Evolutionary conservation across 2,329 filamentous ascomycete species (phyloP), one percentile per base, ranked within the genome.

Genomic region (Sarocladiaceae sp.): DNA sequence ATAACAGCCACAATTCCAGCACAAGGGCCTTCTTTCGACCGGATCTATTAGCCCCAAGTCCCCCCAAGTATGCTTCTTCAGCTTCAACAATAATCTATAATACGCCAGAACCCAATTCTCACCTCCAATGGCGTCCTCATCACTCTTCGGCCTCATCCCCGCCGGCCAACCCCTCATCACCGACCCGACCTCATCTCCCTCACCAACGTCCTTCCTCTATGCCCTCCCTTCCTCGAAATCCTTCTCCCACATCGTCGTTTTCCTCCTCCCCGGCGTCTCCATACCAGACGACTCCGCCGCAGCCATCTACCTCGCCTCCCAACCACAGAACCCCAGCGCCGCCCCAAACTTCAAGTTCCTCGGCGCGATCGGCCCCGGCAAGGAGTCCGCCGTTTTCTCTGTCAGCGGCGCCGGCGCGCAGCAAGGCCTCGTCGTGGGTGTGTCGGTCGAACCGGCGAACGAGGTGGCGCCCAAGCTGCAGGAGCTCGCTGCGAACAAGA

Each of bases 311-410:
- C 77, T 95, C 39, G 84, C 71, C 43, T 70, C 90, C 3, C 48
- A 68, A 46, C 32, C 60, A 65, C 44, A 63, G 53, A 61, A 69
- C 40, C 60, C 68, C 24, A 52, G 59, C 5, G 62, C 64, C 1
- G 61, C 65, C 12, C 68, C 75, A 1, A 78, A 83, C 37, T 95
- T 95, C 68, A 81, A 76, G 48, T 88, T 98, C 55, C 80, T 97
- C 4, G 93, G 94, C 50, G 93, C 83, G 40, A 82, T 98, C 45
- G 90, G 87, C 1, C 83, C 86, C 27, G 88, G 90, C 46, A 96
- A 96, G 59, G 89, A 93, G 54, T 91, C 85, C 53, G 88, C 90
- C 27, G 85, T 97, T 46, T 96, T 97, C 73, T 89, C 86, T 61
- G 70, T 95, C 51, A 73, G 70, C 40, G 53, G 55, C 24, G 15